These are phyloP conservation scores for Candida gigantensis DNA, from an alignment of 1,139 yeast species.

Conservation along the genomic window DNA sequence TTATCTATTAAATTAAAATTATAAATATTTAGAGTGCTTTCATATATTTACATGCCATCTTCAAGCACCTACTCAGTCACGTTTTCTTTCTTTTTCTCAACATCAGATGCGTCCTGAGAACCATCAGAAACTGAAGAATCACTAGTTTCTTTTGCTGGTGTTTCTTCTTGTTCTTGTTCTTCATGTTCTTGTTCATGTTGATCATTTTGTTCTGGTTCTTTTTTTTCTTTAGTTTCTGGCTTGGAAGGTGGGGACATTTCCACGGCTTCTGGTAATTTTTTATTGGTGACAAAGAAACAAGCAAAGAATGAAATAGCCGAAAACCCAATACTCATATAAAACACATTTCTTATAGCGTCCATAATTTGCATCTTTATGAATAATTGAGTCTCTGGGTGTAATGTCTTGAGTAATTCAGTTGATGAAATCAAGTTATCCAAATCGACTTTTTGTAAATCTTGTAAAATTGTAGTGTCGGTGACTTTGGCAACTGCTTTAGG, in stretches of 20 bases:
- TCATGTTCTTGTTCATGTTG: too few relatives aligned
- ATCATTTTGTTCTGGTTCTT: too few relatives aligned
- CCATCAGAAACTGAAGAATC: background rate
- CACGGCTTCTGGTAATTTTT: conserved; percentile 25
- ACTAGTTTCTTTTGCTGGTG: too few relatives aligned
- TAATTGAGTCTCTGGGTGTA: conserved; percentile 25
- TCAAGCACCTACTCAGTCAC: too few relatives aligned
- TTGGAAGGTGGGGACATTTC: background rate
- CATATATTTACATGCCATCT: too few relatives aligned
- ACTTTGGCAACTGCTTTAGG: conserved; percentile 19
- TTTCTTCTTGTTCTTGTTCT: too few relatives aligned
- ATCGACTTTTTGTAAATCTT: conserved; percentile 21
- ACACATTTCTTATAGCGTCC: conserved; percentile 33
- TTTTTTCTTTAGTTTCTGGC: background rate
- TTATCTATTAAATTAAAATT: too few relatives aligned
- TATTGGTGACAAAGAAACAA: conserved; percentile 28
- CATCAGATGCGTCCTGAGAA: too few relatives aligned
- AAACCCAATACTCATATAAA: conserved; percentile 33
- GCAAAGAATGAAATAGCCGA: conserved; percentile 24
- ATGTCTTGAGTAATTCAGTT: conserved; percentile 20
- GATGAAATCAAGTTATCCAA: conserved; percentile 19
- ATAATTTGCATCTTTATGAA: conserved; percentile 32
- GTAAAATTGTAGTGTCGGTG: conserved; percentile 17
- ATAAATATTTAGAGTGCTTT: too few relatives aligned
- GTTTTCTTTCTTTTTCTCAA: too few relatives aligned